Conservation (phyloP, 441 rosid species). For the Kokia cookei region DNA sequence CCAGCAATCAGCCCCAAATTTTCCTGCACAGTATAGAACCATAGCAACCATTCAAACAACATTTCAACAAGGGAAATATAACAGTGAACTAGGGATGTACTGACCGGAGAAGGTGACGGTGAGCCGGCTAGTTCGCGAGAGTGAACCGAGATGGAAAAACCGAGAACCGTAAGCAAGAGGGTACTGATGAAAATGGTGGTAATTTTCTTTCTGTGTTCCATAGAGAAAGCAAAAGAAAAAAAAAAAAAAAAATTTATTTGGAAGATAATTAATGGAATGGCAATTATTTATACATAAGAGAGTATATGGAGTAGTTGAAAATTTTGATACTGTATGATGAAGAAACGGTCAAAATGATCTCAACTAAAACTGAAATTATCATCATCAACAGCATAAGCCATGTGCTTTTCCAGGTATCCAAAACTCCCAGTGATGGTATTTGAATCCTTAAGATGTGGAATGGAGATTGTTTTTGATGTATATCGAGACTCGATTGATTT, state of each 20-base stretch:
- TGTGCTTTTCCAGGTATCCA: not conserved
- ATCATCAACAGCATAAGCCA: slow-evolving; percentile 5
- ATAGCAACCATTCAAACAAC: not conserved
- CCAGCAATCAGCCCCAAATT: not conserved
- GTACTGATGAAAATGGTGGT: not conserved
- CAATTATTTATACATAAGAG: not conserved
- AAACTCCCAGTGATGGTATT: no score
- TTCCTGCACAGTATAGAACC: not conserved
- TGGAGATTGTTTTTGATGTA: not conserved
- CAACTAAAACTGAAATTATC: not conserved
- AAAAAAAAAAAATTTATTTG: no score
- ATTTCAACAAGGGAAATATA: not conserved
- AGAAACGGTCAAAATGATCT: slow-evolving; percentile 1
- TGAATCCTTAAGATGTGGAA: not conserved
- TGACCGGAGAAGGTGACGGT: not conserved
- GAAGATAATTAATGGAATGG: not conserved
- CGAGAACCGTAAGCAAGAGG: not conserved
- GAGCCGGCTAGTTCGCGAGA: not conserved
- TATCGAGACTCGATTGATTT: not conserved
- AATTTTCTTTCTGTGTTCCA: not conserved
- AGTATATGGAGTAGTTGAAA: not conserved
- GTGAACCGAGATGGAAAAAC: not conserved
- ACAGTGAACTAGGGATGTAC: not conserved
- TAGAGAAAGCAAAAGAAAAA: not conserved
- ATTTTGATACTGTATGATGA: not conserved